Base-by-base conservation (phyloP, 805 yeast species). In the Ogataea polymorpha region DNA sequence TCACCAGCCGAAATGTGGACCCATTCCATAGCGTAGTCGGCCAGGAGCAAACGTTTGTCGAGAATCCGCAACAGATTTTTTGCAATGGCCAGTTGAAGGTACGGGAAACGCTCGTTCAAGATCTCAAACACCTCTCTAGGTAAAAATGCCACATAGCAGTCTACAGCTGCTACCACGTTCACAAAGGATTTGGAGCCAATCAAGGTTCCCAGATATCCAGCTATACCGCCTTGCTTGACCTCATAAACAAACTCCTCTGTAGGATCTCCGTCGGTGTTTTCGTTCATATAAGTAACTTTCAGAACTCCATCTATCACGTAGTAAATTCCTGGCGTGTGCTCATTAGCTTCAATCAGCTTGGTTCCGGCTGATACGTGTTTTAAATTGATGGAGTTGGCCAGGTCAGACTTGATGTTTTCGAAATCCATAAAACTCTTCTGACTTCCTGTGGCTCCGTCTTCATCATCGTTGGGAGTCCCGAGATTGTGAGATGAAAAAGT, bases 1-100 rank as follows among this genome's bases (percentile, higher is more conserved):
- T 82, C 82, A 0, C 97, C 96, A 2, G 97, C 91, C n/a, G 80
- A 80, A 10, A 86, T 70, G 44, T 88, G 96, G 29, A 90, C 79
- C 98, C 98, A 91, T 61, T 93, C 99, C 37, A 93, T 66, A 0
- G 97, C 96, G 62, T 86, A 87, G 56, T 91, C 98, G 30, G 93
- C 76, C 41, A 83, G 77, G 27, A 85, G 62, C 27, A 91, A 68
- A 41, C 84, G 77, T 21, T 75, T 67, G 21, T 90, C 82, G 28
- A 93, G 62, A 2, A 85, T 70, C n/a, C 70, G 70, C 32, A 84
- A 79, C 48, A 91, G 66, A 7, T 80, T 74, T 45, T 80, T 79
- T 0, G 98, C 96, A 33, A 89, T 74, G 2, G 88, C 79, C 27
- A 91, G 66, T 50, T 86, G 84, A 8, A 91, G 70, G 61, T 79